Base-by-base conservation (phyloP, 2,329 filamentous ascomycete species). In the Exophiala aquamarina region DNA sequence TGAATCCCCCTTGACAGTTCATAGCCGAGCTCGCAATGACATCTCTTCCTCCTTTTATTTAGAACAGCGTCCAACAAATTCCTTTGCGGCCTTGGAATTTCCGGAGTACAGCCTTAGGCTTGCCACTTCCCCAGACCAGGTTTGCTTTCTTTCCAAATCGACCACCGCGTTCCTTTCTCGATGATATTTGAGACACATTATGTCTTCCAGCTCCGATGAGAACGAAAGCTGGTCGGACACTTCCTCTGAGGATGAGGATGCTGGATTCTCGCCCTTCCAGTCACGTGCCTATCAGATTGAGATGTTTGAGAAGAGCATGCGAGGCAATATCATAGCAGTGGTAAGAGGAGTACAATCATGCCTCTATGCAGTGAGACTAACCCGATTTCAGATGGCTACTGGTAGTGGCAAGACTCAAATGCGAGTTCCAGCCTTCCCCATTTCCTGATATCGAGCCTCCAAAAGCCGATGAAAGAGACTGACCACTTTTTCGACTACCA, bases 341-440 rank as follows among this genome's bases (percentile, higher is more conserved):
- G 85, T 88, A 70, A 55, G 66, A 58, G 32, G 15, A 17, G 18
- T 15, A n/a, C 31, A 11, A 18, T 44, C 40, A 33, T 36, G 31
- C 23, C 48, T 47, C 18, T 39, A 20, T 28, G 31, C 19, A 36
- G 17, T 33, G 20, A 19, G 18, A 26, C 44, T 67, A 13, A 55
- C 20, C 8, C 10, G 46, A 21, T n/a, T 15, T 15, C 51, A 86
- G 84, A 90, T 90, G 86, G 86, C 87, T 52, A 91, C 87, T 0
- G 87, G 87, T 1, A 88, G 80, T 54, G 87, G 87, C 2, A 91
- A 91, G 64, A 90, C 87, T 3, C 82, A 86, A 55, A 79, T 90
- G 85, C 88, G 76, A 67, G 46, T 41, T 14, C n/a, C 31, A 4
- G n/a, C 9, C 17, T 39, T 4, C 18, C 28, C 10, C 18, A 13